Percentiles rank a stretch among this genome's conserved stretches.
phyloP scores from a whole-genome alignment of 78 protist species.

The Planoprotostelium fungivorum region DNA sequence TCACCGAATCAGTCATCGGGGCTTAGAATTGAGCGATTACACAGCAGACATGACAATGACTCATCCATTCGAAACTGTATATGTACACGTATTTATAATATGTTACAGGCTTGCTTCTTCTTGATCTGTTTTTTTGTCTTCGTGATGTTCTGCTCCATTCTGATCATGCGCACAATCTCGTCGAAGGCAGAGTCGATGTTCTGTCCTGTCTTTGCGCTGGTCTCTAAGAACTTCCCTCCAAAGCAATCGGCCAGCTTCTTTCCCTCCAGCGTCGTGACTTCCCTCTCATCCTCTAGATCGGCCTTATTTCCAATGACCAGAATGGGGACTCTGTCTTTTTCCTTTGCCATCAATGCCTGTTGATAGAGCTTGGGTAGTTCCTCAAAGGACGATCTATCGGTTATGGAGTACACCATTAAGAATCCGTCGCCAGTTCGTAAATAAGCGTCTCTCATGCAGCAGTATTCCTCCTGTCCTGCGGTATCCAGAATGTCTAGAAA shows the following conservation, averaged over 20 bases:
- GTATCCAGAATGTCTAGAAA: slow-evolving; percentile 92
- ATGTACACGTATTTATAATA: no score
- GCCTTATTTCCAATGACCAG: slow-evolving; percentile 87
- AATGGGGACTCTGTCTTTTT: slow-evolving; percentile 38
- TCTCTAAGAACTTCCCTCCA: slow-evolving; percentile 55
- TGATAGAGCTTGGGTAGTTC: background rate
- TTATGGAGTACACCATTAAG: slow-evolving; percentile 39
- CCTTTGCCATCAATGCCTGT: slow-evolving; percentile 11
- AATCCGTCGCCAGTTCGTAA: slow-evolving; percentile 51
- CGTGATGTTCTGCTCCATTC: background rate
- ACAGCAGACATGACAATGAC: no score
- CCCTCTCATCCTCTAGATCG: slow-evolving; percentile 80
- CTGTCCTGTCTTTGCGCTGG: slow-evolving; percentile 45
- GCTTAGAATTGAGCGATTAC: no score
- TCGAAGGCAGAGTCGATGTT: slow-evolving; percentile 68
- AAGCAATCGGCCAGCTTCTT: slow-evolving; percentile 20
- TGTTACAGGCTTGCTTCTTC: no score
- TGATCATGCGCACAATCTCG: slow-evolving; percentile 28
- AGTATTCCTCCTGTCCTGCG: slow-evolving; percentile 93
- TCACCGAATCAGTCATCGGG: no score
- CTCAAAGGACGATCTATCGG: slow-evolving; percentile 20
- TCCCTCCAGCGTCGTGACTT: slow-evolving; percentile 67
- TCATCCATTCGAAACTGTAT: no score
- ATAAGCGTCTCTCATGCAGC: slow-evolving; percentile 73
- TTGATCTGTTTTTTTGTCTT: background rate